Evolutionary conservation across 192 early-diverging fungal species (phyloP).

Genomic region (Gamsiella multidivaricata): DNA sequence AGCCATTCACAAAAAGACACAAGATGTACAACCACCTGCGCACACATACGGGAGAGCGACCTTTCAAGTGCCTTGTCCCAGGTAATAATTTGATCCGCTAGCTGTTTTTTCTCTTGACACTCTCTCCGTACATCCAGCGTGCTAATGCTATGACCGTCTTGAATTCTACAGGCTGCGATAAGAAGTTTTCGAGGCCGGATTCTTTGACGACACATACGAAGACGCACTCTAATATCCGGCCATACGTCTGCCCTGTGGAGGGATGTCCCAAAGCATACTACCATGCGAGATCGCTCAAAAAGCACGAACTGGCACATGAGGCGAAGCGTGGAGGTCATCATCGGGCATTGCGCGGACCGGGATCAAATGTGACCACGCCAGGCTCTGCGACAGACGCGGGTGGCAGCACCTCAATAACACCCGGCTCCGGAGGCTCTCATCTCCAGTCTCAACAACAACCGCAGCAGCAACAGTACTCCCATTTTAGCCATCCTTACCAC

Average conservation of each 20-base stretch:
- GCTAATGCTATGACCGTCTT: neutral
- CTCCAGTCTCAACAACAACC: slow-evolving; percentile 28
- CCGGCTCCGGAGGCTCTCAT: neutral
- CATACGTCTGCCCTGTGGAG: slow-evolving; percentile 61
- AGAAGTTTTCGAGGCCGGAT: slow-evolving; percentile 61
- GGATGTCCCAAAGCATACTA: slow-evolving; percentile 73
- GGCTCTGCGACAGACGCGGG: slow-evolving; percentile 2
- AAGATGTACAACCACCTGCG: slow-evolving; percentile 80
- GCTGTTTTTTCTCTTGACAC: neutral
- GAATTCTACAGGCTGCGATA: slow-evolving; percentile 47
- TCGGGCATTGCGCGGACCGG: slow-evolving; percentile 39
- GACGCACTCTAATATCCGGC: slow-evolving; percentile 67
- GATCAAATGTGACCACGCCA: slow-evolving; percentile 19
- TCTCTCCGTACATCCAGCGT: neutral
- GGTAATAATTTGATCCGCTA: slow-evolving; percentile 29
- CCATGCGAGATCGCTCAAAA: slow-evolving; percentile 69
- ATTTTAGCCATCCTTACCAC: slow-evolving; percentile 43
- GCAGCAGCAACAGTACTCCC: slow-evolving; percentile 32
- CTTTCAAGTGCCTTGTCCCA: slow-evolving; percentile 70
- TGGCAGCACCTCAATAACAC: neutral
- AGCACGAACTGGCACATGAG: slow-evolving; percentile 68
- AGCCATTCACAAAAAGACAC: slow-evolving; percentile 75
- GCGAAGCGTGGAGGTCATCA: slow-evolving; percentile 28
- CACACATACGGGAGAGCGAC: slow-evolving; percentile 79
- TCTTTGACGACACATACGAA: slow-evolving; percentile 66